phyloP scores from a whole-genome alignment of 176 grass and related monocot species.

The Lolium multiflorum region DNA sequence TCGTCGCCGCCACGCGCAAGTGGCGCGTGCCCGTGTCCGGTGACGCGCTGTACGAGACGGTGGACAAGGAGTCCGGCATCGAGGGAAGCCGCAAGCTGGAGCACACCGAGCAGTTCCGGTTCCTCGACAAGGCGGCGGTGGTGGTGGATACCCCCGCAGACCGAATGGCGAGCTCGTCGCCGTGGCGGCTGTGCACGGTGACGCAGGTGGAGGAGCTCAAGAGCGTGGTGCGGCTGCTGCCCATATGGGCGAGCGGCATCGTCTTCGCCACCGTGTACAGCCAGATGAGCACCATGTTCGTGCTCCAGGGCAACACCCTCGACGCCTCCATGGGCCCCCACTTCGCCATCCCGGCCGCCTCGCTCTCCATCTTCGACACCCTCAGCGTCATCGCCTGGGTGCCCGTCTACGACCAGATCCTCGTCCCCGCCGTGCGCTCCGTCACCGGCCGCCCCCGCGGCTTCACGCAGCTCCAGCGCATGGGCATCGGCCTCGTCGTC shows the following conservation, averaged over 20 bases:
- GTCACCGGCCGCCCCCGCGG: constrained; percentile 54
- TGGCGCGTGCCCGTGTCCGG: constrained; percentile 39
- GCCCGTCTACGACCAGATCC: constrained; percentile 69
- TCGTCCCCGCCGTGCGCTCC: constrained; percentile 60
- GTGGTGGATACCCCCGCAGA: constrained; percentile 60
- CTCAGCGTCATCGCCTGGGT: constrained; percentile 85
- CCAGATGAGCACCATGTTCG: constrained; percentile 92
- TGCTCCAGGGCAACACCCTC: constrained; percentile 85
- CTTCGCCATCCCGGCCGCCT: constrained; percentile 68
- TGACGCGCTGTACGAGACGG: constrained; percentile 57
- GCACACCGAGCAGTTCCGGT: constrained; percentile 71
- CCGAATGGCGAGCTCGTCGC: background rate
- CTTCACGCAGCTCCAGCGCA: constrained; percentile 90
- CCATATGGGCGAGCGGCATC: constrained; percentile 85
- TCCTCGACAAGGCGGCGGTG: constrained; percentile 67
- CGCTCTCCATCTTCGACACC: constrained; percentile 80
- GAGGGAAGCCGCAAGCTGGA: constrained; percentile 80
- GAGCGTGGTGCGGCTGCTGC: constrained; percentile 61
- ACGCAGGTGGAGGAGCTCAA: constrained; percentile 94
- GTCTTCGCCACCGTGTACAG: constrained; percentile 67
- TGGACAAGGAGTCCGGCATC: constrained; percentile 71
- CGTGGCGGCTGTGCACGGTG: constrained; percentile 81
- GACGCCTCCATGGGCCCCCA: constrained; percentile 53
- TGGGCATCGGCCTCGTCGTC: constrained; percentile 88
- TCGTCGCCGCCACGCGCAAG: constrained; percentile 62